Evolutionary conservation across 257 asterid species (phyloP).

Genomic region (Eucommia ulmoides): DNA sequence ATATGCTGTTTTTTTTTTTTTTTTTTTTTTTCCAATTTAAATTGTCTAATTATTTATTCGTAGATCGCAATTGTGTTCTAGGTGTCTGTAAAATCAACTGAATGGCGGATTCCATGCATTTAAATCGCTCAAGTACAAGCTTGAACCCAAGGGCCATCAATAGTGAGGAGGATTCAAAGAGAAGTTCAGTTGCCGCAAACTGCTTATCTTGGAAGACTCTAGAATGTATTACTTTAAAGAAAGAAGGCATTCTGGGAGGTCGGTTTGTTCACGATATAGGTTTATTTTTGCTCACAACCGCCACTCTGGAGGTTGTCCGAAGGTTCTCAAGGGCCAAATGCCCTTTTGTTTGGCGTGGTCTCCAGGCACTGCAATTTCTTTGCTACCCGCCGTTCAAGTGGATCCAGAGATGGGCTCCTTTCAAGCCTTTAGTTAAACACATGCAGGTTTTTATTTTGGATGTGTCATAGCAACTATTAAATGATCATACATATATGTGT

Average conservation of each 20-base stretch:
- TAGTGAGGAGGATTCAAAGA: conserved; percentile 13
- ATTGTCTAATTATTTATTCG: neutral
- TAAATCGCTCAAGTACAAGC: conserved; percentile 9
- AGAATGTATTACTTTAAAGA: conserved; percentile 18
- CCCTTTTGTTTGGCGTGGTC: conserved; percentile 30
- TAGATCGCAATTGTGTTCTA: neutral
- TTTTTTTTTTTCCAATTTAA: neutral
- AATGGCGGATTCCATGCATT: conserved; percentile 14
- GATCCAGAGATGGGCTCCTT: conserved; percentile 31
- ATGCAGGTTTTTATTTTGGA: conserved; percentile 27
- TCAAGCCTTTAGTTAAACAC: conserved; percentile 16
- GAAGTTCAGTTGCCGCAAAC: conserved; percentile 19
- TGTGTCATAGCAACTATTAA: neutral
- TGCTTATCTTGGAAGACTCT: conserved; percentile 21
- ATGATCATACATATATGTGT: neutral
- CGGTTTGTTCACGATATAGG: conserved; percentile 17
- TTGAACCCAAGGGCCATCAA: conserved; percentile 13
- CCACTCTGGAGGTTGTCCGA: conserved; percentile 25
- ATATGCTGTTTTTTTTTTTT: too few relatives aligned
- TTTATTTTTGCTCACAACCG: conserved; percentile 24
- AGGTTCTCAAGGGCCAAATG: conserved; percentile 30
- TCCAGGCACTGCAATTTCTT: conserved; percentile 30
- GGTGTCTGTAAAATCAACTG: neutral
- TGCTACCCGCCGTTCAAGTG: conserved; percentile 29
- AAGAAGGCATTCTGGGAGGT: conserved; percentile 12